phyloP scores from a whole-genome alignment of 2,329 filamentous ascomycete genomes.

The Botryotinia narcissicola region DNA sequence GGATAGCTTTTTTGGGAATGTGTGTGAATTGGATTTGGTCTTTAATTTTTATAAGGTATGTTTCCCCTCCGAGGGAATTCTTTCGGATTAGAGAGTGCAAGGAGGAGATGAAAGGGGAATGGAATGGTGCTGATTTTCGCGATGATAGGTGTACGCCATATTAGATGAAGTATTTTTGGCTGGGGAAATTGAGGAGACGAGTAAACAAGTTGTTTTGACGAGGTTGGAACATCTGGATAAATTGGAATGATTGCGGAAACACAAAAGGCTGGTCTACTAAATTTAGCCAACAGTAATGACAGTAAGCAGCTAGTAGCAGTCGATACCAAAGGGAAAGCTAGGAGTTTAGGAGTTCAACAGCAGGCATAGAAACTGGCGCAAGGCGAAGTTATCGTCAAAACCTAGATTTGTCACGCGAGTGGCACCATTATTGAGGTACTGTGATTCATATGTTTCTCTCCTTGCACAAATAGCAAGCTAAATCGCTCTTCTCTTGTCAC shows the following conservation, averaged over 20 bases:
- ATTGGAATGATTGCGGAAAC: constrained; percentile 61
- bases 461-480: neutral
- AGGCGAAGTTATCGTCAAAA: constrained; percentile 4
- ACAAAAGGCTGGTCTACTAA: neutral
- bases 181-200: constrained; percentile 97
- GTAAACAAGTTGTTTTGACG: constrained; percentile 95
- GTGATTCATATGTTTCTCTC: constrained; percentile 9
- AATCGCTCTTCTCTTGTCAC: neutral
- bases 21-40: constrained; percentile 92
- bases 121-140: constrained; percentile 9
- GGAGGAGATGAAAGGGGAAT: neutral
- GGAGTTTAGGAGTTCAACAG: constrained; percentile 9
- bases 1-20: constrained; percentile 98
- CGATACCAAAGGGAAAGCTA: constrained; percentile 11
- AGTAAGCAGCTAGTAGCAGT: neutral
- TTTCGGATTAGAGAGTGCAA: neutral
- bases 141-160: constrained; percentile 81
- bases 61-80: neutral
- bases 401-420: constrained; percentile 4
- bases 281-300: neutral
- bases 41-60: constrained; percentile 72
- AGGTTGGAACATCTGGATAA: constrained; percentile 94
- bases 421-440: constrained; percentile 17
- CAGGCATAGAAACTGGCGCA: neutral
- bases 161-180: constrained; percentile 97